Evolutionary conservation across 1,139 yeast species (phyloP), one percentile per base, ranked within the genome.

Genomic region (Sugiyamaella paludigena): DNA sequence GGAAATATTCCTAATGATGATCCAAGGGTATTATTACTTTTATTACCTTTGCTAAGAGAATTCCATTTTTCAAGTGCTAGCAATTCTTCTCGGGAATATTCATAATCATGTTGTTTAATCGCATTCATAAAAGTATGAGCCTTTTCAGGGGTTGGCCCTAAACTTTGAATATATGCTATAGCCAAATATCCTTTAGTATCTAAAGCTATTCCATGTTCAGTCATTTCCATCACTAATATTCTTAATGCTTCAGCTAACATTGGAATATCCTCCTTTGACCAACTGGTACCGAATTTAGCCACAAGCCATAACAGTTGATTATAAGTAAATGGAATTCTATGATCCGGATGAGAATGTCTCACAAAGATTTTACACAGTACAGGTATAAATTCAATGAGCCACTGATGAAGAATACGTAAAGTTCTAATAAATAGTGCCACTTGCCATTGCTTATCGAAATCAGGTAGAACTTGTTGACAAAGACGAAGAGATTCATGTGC

Each of bases 171-270:
- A 45, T 58, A 63, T 2, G 67, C 66, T 19, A 66, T 45, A 1
- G 65, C 60, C 13, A 64, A 48, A 29, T 62, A 55, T 8, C 70
- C 70, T 47, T 66, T 66, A 2, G 65, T 55, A 44, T 66, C 70
- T 5, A 66, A n/a, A 2, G 38, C 45, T 2, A 58, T 35, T 1
- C 35, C 43, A 11, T 35, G 37, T 7, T 42, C 26, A 15, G 56
- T 53, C 58, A 64, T 60, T 7, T 48, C 40, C 15, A 19, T 12
- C 0, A 62, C 64, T 9, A 66, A 38, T 27, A 54, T 35, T 12
- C 57, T 49, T 43, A 63, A 66, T 1, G 67, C 66, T 27, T 56
- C 58, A 8, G 58, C 40, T 3, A 64, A 50, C n/a, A 55, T 47
- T 13, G 49, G 47, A 3, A 57, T 51, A 24, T 61, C 63, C 1